Percentiles rank a stretch among this genome's conserved stretches.
These are phyloP conservation scores for Cantharellus cinnabarinus DNA, from an alignment of 768 basidiomycete genomes.

Conservation along the genomic window DNA sequence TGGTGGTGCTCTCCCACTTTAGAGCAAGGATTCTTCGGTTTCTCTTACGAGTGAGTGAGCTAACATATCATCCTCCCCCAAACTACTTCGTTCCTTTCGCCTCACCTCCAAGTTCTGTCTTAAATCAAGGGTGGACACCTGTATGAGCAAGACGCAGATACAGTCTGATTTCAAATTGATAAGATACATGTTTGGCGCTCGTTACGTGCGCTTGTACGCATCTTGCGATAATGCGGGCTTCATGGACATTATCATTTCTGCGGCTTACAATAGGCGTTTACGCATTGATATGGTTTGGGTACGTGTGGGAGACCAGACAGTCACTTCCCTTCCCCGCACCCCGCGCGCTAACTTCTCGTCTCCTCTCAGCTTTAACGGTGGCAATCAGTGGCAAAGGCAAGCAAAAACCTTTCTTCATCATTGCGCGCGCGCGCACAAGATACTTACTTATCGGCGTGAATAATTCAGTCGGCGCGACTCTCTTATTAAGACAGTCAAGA, in stretches of 20 bases:
- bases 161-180: constrained; percentile 3
- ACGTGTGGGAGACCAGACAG: not conserved
- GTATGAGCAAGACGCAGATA: not conserved
- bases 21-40: not conserved
- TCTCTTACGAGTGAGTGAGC: not conserved
- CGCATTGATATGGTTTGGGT: constrained; percentile 6
- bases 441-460: no score
- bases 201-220: constrained; percentile 7
- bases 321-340: no score
- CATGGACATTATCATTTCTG: constrained; percentile 1
- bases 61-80: no score
- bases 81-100: not conserved
- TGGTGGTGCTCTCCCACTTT: no score
- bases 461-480: not conserved
- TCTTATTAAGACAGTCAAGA: constrained; percentile 5
- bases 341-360: not conserved
- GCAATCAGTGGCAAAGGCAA: constrained; percentile 1
- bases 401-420: no score
- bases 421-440: no score
- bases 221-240: constrained; percentile 1
- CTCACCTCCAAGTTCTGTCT: not conserved
- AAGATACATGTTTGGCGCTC: constrained; percentile 1
- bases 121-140: not conserved
- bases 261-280: constrained; percentile 3
- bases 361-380: constrained; percentile 1